Evolutionary conservation across 441 rosid genomes (phyloP), one percentile per base, ranked within the genome.

Genomic region (Corymbia calophylla): DNA sequence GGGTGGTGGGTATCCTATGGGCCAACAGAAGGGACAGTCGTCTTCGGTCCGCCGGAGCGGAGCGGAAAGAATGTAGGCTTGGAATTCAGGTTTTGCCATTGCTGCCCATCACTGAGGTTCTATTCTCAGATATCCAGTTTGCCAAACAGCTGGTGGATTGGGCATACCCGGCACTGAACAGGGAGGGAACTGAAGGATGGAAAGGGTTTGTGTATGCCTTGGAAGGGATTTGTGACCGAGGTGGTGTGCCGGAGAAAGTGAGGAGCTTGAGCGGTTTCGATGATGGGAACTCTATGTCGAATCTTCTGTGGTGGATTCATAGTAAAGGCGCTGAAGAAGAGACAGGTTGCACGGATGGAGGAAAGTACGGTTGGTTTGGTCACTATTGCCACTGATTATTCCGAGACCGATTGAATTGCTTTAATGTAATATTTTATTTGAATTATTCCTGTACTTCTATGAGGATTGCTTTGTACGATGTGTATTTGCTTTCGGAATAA

Each of bases 261-360:
- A 92, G 86, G 89, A 91, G 89, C 60, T 93, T 97, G 92, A 93
- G 89, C 13, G 94, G 95, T 8, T 73, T 86, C 89, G 98, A 96
- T 88, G 97, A 95, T 88, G 99, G 99, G 27, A 98, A 96, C 91
- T 96, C 99, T 23, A 93, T 95, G 12, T 93, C 93, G 55, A 98
- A 97, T 93, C 94, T 97, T 0, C 89, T 97, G 87, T 97, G 99
- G 99, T 97, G 99, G 99, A 91, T 95, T 91, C 96, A 97, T 82
- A 97, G 99, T 56, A 93, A 98, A 88, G 92, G 89, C 27, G 55
- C 89, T 84, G 94, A 66, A 53, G 94, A 92, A 87, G 92, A 86
- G 53, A n/a, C 18, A 12, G 35, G 82, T 66, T 92, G 56, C 32
- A 92, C 91, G 29, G 93, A 92, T 87, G 96, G 94, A 94, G 96